Percentiles rank a stretch among this genome's conserved stretches.
These are phyloP conservation scores for Ganoderma multipileum DNA, from an alignment of 1,284 basidiomycete species.

Conservation along the genomic window DNA sequence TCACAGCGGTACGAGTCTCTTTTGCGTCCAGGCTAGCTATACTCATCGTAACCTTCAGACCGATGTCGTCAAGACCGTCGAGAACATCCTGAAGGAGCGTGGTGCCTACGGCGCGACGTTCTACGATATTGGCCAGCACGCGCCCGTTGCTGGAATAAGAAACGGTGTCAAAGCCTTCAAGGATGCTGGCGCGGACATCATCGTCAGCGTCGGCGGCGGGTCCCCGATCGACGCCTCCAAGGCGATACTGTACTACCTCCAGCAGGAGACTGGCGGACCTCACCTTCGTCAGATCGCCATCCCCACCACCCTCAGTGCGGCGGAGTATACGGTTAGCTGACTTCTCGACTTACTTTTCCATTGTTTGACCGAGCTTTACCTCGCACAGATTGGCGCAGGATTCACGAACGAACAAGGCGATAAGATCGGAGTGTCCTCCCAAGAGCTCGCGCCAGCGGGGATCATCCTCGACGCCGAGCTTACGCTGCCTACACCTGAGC, in stretches of 20 bases:
- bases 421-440: constrained; percentile 65
- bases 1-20: constrained; percentile 58
- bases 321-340: constrained; percentile 69
- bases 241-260: constrained; percentile 67
- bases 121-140: constrained; percentile 79
- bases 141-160: constrained; percentile 75
- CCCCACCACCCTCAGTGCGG: constrained; percentile 84
- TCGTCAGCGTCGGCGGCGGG: constrained; percentile 81
- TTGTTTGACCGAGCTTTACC: background rate
- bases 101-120: constrained; percentile 72
- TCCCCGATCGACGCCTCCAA: constrained; percentile 83
- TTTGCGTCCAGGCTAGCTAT: background rate
- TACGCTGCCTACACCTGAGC: constrained; percentile 75
- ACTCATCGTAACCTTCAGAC: constrained; percentile 51
- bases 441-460: constrained; percentile 66
- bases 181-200: constrained; percentile 64
- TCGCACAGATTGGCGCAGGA: constrained; percentile 63
- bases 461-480: constrained; percentile 83
- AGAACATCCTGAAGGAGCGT: constrained; percentile 60
- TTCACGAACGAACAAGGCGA: constrained; percentile 76
- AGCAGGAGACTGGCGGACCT: constrained; percentile 58
- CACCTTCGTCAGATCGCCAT: constrained; percentile 69
- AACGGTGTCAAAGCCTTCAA: constrained; percentile 65
- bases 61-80: constrained; percentile 65
- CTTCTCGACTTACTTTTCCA: background rate